These are phyloP conservation scores for Luzula sylvatica DNA, from an alignment of 176 grass and related monocot genomes.

Conservation along the genomic window DNA sequence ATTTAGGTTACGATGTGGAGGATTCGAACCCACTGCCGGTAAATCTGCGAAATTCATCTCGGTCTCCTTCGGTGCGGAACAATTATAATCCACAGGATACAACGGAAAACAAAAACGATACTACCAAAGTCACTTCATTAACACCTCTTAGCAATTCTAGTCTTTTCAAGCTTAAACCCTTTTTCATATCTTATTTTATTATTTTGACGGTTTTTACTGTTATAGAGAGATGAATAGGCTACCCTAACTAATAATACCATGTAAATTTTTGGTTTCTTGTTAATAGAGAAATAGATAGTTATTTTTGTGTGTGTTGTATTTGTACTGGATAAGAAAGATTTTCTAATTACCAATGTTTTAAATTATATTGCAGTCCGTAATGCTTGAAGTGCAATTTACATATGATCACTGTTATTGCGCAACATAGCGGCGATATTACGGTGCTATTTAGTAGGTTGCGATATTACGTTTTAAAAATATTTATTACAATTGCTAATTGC, in stretches of 20 bases:
- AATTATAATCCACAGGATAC: slow-evolving; percentile 47
- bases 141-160: slow-evolving; percentile 33
- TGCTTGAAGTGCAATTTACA: too few species aligned
- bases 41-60: slow-evolving; percentile 36
- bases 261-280: slow-evolving; percentile 18
- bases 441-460: too few species aligned
- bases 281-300: slow-evolving; percentile 17
- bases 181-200: slow-evolving; percentile 7
- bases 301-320: too few species aligned
- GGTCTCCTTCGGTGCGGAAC: slow-evolving; percentile 23
- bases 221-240: slow-evolving; percentile 17
- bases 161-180: neutral
- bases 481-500: too few species aligned
- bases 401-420: too few species aligned
- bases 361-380: too few species aligned
- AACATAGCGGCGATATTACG: too few species aligned
- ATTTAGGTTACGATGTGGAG: slow-evolving; percentile 48
- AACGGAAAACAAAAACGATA: slow-evolving; percentile 32
- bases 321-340: too few species aligned
- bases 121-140: slow-evolving; percentile 27
- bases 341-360: too few species aligned
- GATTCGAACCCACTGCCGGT: slow-evolving; percentile 42
- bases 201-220: slow-evolving; percentile 10
- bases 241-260: slow-evolving; percentile 22
- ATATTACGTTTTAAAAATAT: too few species aligned